Percentiles rank a stretch among this genome's conserved stretches.
Conservation (phyloP, 129 eudicot genomes). For the Cynara cardunculus region DNA sequence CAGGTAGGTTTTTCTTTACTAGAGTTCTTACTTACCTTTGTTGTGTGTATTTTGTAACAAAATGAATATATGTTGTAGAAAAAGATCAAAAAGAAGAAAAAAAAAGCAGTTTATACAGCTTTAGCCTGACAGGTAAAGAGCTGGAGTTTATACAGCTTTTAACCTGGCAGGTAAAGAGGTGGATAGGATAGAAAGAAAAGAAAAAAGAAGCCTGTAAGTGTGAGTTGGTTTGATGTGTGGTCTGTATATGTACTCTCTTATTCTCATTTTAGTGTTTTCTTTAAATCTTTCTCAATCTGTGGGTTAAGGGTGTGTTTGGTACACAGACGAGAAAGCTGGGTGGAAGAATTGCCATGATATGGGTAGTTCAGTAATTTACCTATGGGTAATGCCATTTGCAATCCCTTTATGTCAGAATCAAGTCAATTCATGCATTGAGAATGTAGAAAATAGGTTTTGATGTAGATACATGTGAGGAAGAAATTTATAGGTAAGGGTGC, state of each 20-base stretch:
- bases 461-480: too few relatives aligned
- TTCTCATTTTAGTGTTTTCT: not conserved
- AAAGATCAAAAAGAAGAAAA: conserved; percentile 17
- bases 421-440: too few relatives aligned
- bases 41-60: conserved; percentile 27
- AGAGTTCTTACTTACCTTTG: conserved; percentile 7
- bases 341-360: not conserved
- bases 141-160: not conserved
- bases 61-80: conserved; percentile 20
- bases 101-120: not conserved
- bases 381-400: too few relatives aligned
- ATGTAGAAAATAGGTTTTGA: too few relatives aligned
- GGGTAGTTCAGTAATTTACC: not conserved
- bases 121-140: not conserved
- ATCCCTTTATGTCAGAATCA: too few relatives aligned
- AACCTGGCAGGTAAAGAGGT: not conserved
- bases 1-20: conserved; percentile 22
- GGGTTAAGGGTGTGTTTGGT: too few relatives aligned
- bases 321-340: too few relatives aligned
- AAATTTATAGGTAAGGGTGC: too few relatives aligned
- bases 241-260: not conserved
- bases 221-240: not conserved
- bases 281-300: not conserved
- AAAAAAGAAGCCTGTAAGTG: not conserved
- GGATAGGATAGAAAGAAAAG: not conserved